Evolutionary conservation across 305 asterid species (phyloP), one percentile per base, ranked within the genome.

Genomic region (Fraxinus baroniana): DNA sequence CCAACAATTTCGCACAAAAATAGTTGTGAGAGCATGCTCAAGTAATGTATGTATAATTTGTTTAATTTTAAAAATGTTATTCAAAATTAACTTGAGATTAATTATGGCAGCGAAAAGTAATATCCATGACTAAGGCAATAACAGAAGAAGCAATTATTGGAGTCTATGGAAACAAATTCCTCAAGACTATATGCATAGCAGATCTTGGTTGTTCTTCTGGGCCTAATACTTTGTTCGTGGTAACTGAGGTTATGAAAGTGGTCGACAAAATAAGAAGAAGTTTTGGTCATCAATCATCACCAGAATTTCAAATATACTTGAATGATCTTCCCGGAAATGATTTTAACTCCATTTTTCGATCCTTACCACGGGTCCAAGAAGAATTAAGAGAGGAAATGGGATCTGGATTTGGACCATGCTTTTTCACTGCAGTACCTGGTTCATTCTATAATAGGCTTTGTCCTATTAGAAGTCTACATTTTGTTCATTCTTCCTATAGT

Each of bases 201-300:
- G 95, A 93, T 37, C 41, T 93, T 82, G 97, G 97, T 28, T 91
- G 97, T 28, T 91, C 94, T 0, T 85, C 89, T 1, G 96, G 97
- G 3, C 93, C 96, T 0, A 93, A 87, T 85, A 71, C 94, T 17
- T 32, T 93, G 13, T 5, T 83, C 6, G 81, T 86, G 8, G 83
- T 87, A 2, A 37, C 75, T 10, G 86, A 91, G 72, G 33, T 90
- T 10, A 57, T 92, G 2, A 80, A 83, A 39, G 75, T 77, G 7
- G 62, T 90, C 3, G 83, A 85, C 24, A 74, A 78, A 9, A 17
- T 84, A 9, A 36, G 90, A 80, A 88, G 70, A 33, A 70, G 52
- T 1, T 39, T 46, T 20, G 79, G 85, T 41, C 84, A 20, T 2
- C 52, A 35, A 7, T 22, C 82, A 10, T 24, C 70, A 17, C 94